Base-by-base conservation (phyloP, 1,139 yeast species). In the Candida dubliniensis region DNA sequence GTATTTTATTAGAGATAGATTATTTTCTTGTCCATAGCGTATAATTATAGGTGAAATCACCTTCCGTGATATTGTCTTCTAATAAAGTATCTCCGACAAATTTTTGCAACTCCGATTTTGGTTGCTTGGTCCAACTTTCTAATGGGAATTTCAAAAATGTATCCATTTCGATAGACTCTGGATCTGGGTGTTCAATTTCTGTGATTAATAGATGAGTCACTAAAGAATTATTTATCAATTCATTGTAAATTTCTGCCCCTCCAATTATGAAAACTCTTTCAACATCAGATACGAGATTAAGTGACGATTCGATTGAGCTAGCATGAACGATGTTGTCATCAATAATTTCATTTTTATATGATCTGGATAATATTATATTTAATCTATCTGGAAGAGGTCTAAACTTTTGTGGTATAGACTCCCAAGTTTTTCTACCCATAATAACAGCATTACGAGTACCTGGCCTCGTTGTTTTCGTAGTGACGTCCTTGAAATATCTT, bases 341-440 rank as follows among this genome's bases (percentile, higher is more conserved):
- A n/a, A 52, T 41, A 7, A 48, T 39, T 8, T 54, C 56, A 43
- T 55, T 55, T 33, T 40, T 30, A 53, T 55, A 50, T 44, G 65
- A 49, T 39, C 91, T 69, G 4, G 96, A 84, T 14, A 93, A 66
- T 0, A 93, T 80, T 9, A 91, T 81, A 60, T 95, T 95, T 37
- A 82, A 51, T 45, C 99, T 74, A 42, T 75, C 79, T 2, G 85
- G 84, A 40, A 93, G 73, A 0, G 99, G 99, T 51, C 96, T 73
- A 66, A 89, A 93, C 60, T 76, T 82, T 1, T 65, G 49, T 0
- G 99, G 99, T 38, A 93, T 90, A 8, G 96, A 87, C 32, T 90
- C 95, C 96, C 98, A 93, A 1, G 99, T 93, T 59, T 83, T 86
- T 45, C 97, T 76, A 5, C 99, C 99, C 99, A 95, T 93, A 8